These are phyloP conservation scores for Pseudogymnoascus destructans DNA, from an alignment of 2,329 filamentous ascomycete genomes.

Conservation along the genomic window DNA sequence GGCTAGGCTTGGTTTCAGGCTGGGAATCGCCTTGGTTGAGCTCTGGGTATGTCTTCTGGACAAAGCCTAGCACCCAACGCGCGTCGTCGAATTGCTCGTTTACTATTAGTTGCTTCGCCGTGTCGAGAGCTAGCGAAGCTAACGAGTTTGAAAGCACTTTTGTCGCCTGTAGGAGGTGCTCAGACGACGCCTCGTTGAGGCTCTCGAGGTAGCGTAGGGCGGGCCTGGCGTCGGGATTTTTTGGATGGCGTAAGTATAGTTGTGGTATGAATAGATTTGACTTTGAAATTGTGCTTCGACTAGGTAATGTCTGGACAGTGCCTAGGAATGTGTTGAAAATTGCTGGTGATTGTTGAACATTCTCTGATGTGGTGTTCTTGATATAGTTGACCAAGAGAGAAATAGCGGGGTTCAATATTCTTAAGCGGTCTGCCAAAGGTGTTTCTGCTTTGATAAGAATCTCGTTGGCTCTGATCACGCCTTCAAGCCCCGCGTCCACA, in stretches of 20 bases:
- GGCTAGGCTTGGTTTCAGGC: constrained; percentile 15
- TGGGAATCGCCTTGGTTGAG: constrained; percentile 16
- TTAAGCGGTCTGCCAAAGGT: background rate
- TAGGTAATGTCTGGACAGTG: constrained; percentile 12
- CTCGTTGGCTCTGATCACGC: constrained; percentile 15
- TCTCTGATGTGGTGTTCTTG: background rate
- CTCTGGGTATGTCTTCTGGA: constrained; percentile 18
- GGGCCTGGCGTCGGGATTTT: constrained; percentile 16
- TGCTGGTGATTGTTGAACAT: constrained; percentile 11
- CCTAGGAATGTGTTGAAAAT: constrained; percentile 18
- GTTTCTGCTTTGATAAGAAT: constrained; percentile 16
- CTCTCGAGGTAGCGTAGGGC: constrained; percentile 14
- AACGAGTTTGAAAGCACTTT: background rate
- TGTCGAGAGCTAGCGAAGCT: constrained; percentile 16
- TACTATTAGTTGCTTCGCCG: constrained; percentile 19
- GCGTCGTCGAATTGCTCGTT: constrained; percentile 18
- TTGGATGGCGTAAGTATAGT: constrained; percentile 20
- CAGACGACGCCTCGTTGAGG: background rate
- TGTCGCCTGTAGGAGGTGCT: constrained; percentile 11
- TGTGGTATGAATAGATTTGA: constrained; percentile 12
- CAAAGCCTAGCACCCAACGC: constrained; percentile 20
- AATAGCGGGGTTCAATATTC: background rate
- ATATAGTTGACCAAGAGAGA: background rate
- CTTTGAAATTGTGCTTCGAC: constrained; percentile 1
- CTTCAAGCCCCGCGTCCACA: constrained; percentile 13